These are phyloP conservation scores for Saccharomyces paradoxus DNA, from an alignment of 805 yeast genomes.

Conservation along the genomic window DNA sequence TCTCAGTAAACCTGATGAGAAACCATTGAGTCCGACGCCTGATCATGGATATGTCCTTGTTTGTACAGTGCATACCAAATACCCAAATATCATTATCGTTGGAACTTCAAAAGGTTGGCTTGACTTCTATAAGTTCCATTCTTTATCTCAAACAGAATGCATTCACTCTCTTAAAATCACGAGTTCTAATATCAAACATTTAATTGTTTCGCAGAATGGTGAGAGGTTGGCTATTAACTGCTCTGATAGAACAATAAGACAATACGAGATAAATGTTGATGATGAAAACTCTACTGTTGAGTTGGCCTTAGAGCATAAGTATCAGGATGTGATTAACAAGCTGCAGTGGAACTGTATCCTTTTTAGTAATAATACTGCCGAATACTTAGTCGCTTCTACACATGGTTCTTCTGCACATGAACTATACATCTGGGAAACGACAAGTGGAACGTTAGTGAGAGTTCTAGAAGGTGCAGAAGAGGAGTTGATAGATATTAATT, in stretches of 20 bases:
- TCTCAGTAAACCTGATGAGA: not conserved
- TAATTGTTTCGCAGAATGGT: conserved; percentile 51
- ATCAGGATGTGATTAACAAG: conserved; percentile 83
- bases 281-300: conserved; percentile 29
- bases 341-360: conserved; percentile 81
- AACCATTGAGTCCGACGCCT: conserved; percentile 1
- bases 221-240: conserved; percentile 62
- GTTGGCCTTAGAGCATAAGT: conserved; percentile 66
- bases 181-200: conserved; percentile 61
- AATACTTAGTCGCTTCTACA: conserved; percentile 82
- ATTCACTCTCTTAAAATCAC: conserved; percentile 51
- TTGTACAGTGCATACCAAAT: conserved; percentile 26
- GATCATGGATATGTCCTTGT: conserved; percentile 24
- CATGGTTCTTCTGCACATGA: conserved; percentile 78
- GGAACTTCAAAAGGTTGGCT: conserved; percentile 82
- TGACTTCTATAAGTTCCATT: conserved; percentile 35
- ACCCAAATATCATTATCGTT: conserved; percentile 43
- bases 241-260: conserved; percentile 71
- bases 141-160: conserved; percentile 20
- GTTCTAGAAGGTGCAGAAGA: conserved; percentile 84
- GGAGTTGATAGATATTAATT: conserved; percentile 75
- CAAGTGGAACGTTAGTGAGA: conserved; percentile 78
- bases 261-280: conserved; percentile 26
- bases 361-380: conserved; percentile 65
- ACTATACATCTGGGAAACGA: conserved; percentile 86